Percentiles rank a stretch among this genome's conserved stretches.
These are phyloP conservation scores for Citrullus amarus DNA, from an alignment of 306 rosid species.

Conservation along the genomic window DNA sequence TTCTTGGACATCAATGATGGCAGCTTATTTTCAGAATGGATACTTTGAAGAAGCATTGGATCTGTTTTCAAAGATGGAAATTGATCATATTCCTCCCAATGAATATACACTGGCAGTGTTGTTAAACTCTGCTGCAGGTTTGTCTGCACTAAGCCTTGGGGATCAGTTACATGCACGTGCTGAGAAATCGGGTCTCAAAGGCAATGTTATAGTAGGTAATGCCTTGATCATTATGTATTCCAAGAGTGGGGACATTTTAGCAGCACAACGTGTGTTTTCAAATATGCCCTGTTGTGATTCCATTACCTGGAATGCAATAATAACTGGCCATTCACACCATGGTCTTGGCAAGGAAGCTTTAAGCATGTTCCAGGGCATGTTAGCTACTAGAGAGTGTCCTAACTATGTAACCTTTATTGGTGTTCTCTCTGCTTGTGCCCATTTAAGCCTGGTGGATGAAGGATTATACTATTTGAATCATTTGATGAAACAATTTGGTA, in stretches of 20 bases:
- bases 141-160: conserved; percentile 10
- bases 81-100: conserved; percentile 8
- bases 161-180: conserved; percentile 13
- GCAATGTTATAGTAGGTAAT: conserved; percentile 9
- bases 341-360: conserved; percentile 13
- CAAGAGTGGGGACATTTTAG: conserved; percentile 12
- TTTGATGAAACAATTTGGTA: conserved; percentile 7
- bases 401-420: conserved; percentile 12
- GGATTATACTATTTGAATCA: conserved; percentile 13
- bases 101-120: conserved; percentile 13
- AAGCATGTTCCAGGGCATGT: conserved; percentile 6
- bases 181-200: conserved; percentile 10
- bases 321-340: conserved; percentile 11
- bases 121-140: conserved; percentile 10
- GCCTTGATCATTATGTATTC: conserved; percentile 17
- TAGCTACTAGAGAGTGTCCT: not conserved
- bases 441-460: conserved; percentile 4
- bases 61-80: conserved; percentile 10
- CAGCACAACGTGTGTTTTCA: not conserved
- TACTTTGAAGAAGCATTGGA: conserved; percentile 15
- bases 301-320: conserved; percentile 15
- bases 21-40: conserved; percentile 13
- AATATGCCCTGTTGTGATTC: not conserved
- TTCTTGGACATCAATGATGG: conserved; percentile 11
- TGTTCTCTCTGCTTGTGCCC: conserved; percentile 15